Evolutionary conservation across 1,139 yeast species (phyloP).

Genomic region (Suhomyces yuchorum): DNA sequence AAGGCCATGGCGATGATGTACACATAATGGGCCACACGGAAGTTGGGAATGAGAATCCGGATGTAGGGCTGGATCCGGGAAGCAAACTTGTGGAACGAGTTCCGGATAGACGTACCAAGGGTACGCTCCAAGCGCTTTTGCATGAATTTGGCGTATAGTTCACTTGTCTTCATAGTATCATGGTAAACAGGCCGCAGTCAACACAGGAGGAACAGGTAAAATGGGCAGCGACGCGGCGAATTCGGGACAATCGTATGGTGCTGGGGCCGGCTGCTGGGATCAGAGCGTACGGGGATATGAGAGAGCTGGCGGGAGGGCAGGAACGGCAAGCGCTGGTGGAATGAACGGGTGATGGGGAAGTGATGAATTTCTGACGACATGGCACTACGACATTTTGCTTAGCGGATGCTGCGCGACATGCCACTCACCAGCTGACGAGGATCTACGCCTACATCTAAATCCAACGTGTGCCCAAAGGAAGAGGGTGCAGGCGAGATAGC

Average conservation of each 20-base stretch:
- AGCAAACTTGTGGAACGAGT: constrained; percentile 27
- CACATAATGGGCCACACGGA: constrained; percentile 76
- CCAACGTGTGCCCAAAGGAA: background rate
- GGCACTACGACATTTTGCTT: background rate
- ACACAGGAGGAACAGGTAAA: background rate
- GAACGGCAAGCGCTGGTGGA: background rate
- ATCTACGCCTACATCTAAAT: background rate
- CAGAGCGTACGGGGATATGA: background rate
- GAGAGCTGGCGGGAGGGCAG: background rate
- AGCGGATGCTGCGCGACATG: background rate
- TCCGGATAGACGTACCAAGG: constrained; percentile 27
- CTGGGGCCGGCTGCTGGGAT: background rate
- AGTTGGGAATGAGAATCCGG: constrained; percentile 63
- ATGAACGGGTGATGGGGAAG: background rate
- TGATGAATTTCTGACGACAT: background rate
- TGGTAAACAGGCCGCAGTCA: background rate
- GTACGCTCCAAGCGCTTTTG: constrained; percentile 13
- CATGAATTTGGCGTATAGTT: constrained; percentile 8
- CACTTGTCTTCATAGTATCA: constrained; percentile 10
- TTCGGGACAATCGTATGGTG: background rate
- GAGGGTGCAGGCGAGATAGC: background rate
- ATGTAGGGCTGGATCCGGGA: constrained; percentile 45
- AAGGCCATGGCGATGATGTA: constrained; percentile 58
- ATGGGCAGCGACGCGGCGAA: background rate
- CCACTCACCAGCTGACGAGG: background rate